phyloP scores from a whole-genome alignment of 139 green algal genomes.

The Coelastrella sp. region DNA sequence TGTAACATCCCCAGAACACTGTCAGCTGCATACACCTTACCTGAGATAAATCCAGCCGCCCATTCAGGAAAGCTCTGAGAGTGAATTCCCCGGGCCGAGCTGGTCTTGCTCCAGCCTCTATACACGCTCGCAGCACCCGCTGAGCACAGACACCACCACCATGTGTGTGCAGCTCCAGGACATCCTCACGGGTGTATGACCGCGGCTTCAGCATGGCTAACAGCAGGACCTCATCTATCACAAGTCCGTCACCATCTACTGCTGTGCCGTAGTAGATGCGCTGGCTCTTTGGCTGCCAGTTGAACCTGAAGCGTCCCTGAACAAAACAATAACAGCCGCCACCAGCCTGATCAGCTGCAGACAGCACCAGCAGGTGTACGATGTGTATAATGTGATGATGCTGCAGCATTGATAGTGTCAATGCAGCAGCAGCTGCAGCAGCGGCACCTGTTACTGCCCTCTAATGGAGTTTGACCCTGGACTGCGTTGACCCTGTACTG shows the following conservation, averaged over 20 bases:
- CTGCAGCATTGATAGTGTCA: neutral
- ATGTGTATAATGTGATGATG: neutral
- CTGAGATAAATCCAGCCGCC: slow-evolving; percentile 90
- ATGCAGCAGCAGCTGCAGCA: too few species aligned
- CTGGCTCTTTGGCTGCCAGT: slow-evolving; percentile 77
- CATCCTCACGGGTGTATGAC: slow-evolving; percentile 97
- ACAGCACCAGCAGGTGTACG: neutral
- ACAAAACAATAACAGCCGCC: neutral
- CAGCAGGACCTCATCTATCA: slow-evolving; percentile 40
- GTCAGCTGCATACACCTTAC: slow-evolving; percentile 31
- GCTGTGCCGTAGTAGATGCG: slow-evolving; percentile 86
- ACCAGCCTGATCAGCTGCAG: too few species aligned
- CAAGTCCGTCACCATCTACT: slow-evolving; percentile 60
- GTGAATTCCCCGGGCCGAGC: slow-evolving; percentile 96
- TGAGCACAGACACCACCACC: slow-evolving; percentile 86
- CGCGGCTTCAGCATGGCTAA: slow-evolving; percentile 48
- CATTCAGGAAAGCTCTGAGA: slow-evolving; percentile 96
- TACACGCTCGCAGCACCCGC: slow-evolving; percentile 79
- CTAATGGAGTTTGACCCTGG: too few species aligned
- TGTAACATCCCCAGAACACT: neutral
- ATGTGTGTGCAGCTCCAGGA: slow-evolving; percentile 96
- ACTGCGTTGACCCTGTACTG: too few species aligned
- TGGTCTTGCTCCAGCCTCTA: slow-evolving; percentile 82
- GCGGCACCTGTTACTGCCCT: too few species aligned
- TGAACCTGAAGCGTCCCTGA: slow-evolving; percentile 15